phyloP scores from a whole-genome alignment of 2,329 filamentous ascomycete species.

The Ophiostoma pallidulum region DNA sequence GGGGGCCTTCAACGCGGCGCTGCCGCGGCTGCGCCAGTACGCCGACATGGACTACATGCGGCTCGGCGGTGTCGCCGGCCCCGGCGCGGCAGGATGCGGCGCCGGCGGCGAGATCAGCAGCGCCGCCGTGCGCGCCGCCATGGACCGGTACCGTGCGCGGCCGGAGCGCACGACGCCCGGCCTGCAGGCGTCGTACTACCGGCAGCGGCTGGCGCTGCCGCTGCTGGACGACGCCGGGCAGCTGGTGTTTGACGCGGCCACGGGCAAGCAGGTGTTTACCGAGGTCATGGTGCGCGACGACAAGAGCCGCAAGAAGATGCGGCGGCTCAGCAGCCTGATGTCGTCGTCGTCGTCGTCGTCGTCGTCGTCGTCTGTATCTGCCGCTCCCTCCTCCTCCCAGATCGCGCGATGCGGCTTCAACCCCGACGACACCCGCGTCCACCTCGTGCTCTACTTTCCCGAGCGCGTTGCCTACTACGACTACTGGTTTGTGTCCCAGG shows the following conservation, averaged over 20 bases:
- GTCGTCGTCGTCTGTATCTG: background rate
- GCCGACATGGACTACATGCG: conserved; percentile 14
- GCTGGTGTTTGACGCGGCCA: conserved; percentile 17
- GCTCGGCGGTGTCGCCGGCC: background rate
- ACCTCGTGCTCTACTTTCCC: conserved; percentile 19
- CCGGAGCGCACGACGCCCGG: conserved; percentile 18
- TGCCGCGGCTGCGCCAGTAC: conserved; percentile 18
- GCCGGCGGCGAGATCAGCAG: too few relatives aligned
- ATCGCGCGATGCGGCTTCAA: background rate
- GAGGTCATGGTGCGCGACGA: conserved; percentile 20
- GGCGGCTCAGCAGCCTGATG: conserved; percentile 1
- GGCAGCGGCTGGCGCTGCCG: conserved; percentile 18
- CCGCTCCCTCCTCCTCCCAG: background rate
- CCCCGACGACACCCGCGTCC: conserved; percentile 15
- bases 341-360: background rate
- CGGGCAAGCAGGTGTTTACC: conserved; percentile 17
- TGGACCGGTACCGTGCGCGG: conserved; percentile 15
- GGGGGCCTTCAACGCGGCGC: conserved; percentile 16
- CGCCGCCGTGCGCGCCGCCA: conserved; percentile 1
- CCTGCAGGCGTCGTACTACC: conserved; percentile 20
- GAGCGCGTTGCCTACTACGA: conserved; percentile 18
- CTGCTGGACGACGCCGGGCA: conserved; percentile 16
- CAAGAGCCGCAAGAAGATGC: conserved; percentile 17
- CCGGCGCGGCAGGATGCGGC: background rate
- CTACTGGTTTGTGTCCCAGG: conserved; percentile 20